These are phyloP conservation scores for Basipetospora sp. DNA, from an alignment of 2,329 filamentous ascomycete genomes.

Conservation along the genomic window DNA sequence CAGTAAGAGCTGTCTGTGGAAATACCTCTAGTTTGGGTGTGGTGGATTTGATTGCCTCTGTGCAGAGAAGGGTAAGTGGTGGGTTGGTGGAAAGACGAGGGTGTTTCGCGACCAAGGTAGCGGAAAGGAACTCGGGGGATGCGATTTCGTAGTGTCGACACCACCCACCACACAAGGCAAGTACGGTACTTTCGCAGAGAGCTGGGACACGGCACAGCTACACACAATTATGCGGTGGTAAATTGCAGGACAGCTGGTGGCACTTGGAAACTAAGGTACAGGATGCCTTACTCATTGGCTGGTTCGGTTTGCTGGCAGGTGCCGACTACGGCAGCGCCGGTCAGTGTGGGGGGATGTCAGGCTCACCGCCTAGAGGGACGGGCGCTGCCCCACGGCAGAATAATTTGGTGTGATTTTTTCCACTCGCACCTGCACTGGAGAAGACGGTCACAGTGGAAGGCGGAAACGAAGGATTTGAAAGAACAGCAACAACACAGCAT, in stretches of 20 bases:
- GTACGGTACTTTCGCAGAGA: too few relatives aligned
- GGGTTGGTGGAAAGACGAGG: background rate
- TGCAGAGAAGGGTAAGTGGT: background rate
- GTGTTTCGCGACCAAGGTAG: background rate
- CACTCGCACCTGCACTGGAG: too few relatives aligned
- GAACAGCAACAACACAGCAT: too few relatives aligned
- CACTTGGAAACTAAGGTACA: background rate
- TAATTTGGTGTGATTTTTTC: background rate
- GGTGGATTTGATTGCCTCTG: too few relatives aligned
- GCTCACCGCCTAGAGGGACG: background rate
- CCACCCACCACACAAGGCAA: too few relatives aligned
- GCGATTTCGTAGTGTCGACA: conserved; percentile 6
- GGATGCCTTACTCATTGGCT: background rate
- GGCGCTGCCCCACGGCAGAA: conserved; percentile 3
- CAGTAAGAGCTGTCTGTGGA: too few relatives aligned
- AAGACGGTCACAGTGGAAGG: too few relatives aligned
- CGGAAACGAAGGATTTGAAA: too few relatives aligned
- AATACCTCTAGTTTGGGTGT: too few relatives aligned
- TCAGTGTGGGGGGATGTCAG: background rate
- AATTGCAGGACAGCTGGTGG: background rate
- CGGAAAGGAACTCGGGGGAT: conserved; percentile 1
- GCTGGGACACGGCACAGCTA: too few relatives aligned
- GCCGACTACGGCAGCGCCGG: too few relatives aligned
- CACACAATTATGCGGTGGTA: background rate
- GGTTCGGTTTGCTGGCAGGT: conserved; percentile 1